These are phyloP conservation scores for Ulmus americana DNA, from an alignment of 331 rosid species.

Conservation along the genomic window DNA sequence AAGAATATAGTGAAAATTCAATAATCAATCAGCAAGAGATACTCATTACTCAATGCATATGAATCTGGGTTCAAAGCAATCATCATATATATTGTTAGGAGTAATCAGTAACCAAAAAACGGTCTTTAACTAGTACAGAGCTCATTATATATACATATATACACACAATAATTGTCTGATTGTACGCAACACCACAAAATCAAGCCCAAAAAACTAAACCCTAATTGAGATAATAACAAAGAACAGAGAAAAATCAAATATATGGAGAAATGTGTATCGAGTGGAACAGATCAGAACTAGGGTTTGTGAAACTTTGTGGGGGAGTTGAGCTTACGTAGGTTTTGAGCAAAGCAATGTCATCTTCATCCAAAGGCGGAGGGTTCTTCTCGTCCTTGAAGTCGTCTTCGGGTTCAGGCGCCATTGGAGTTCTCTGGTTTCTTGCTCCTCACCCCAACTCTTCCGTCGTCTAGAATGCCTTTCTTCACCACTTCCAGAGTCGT, in stretches of 20 bases:
- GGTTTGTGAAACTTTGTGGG: background rate
- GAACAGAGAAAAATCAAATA: background rate
- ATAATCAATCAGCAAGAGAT: too few species aligned
- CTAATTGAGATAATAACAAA: background rate
- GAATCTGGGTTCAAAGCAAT: too few species aligned
- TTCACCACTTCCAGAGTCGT: too few species aligned
- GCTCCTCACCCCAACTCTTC: constrained; percentile 10
- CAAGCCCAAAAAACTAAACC: background rate
- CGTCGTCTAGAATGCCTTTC: too few species aligned
- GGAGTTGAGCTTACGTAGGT: constrained; percentile 51
- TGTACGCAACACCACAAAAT: too few species aligned
- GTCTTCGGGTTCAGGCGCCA: constrained; percentile 81
- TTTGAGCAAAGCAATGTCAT: constrained; percentile 92
- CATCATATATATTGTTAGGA: too few species aligned
- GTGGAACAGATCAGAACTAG: background rate
- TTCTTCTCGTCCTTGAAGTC: constrained; percentile 97
- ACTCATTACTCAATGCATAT: too few species aligned
- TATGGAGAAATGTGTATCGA: background rate
- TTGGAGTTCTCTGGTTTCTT: constrained; percentile 25
- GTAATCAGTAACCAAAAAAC: too few species aligned
- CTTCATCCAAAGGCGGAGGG: constrained; percentile 90
- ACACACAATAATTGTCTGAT: too few species aligned
- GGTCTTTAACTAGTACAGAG: too few species aligned
- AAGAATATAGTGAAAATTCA: too few species aligned
- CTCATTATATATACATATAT: too few species aligned